phyloP scores from a whole-genome alignment of 163 green algal species.

The Chlamydomonas reinhardtii region DNA sequence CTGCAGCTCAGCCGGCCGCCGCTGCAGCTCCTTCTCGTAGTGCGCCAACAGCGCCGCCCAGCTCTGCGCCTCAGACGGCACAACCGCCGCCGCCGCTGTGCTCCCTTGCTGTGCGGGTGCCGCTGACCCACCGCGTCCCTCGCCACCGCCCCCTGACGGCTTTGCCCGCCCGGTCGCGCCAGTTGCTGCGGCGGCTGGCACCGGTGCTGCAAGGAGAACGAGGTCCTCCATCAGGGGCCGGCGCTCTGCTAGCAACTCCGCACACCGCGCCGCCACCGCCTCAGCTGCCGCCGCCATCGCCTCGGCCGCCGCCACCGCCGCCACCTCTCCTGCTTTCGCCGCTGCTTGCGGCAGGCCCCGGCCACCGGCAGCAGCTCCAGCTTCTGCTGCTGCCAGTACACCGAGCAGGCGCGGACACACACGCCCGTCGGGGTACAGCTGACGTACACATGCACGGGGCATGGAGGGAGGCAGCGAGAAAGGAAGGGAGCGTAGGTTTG shows the following conservation, averaged over 20 bases:
- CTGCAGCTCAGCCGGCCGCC: background rate
- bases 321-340: background rate
- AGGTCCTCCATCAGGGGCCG: slow-evolving; percentile 5
- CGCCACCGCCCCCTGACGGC: background rate
- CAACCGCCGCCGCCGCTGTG: background rate
- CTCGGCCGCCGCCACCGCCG: background rate
- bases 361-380: background rate
- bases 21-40: background rate
- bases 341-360: no score
- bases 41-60: background rate
- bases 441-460: background rate
- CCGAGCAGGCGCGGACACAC: slow-evolving; percentile 7
- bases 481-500: background rate
- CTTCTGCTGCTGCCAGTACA: background rate
- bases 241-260: background rate
- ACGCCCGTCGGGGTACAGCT: background rate
- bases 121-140: background rate
- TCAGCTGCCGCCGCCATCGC: background rate
- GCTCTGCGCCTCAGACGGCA: background rate
- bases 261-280: background rate
- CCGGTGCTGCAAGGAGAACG: no score
- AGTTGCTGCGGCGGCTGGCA: background rate
- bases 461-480: background rate
- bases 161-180: no score
- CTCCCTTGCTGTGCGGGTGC: no score